Percentiles rank a stretch among this genome's conserved stretches.
Conservation (phyloP, 495 filamentous ascomycete genomes). For the Aspergillus bertholletiae region DNA sequence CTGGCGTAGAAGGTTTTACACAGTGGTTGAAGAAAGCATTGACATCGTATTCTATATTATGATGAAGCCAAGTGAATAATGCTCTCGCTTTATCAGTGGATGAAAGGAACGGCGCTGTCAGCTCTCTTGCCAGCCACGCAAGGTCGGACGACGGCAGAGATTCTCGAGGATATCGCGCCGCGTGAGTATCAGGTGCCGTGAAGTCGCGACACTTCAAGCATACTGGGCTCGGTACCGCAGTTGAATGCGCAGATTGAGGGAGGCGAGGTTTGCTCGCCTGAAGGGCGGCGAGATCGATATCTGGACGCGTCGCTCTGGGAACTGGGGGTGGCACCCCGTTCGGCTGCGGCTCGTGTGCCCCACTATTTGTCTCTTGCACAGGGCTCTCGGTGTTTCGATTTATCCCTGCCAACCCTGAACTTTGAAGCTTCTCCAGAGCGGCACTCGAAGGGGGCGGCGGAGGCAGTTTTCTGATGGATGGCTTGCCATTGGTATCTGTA, state of each 20-base stretch:
- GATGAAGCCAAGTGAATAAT: conserved; percentile 93
- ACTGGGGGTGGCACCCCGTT: conserved; percentile 50
- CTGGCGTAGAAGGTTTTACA: conserved; percentile 63
- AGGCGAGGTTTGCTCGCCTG: conserved; percentile 52
- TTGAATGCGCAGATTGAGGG: conserved; percentile 15
- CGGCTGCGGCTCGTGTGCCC: conserved; percentile 8
- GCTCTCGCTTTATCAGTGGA: conserved; percentile 84
- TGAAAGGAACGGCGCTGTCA: conserved; percentile 77
- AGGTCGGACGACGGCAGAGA: conserved; percentile 63
- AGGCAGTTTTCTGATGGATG: conserved; percentile 31
- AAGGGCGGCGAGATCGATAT: conserved; percentile 54
- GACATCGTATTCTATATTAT: conserved; percentile 86
- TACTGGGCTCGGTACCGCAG: conserved; percentile 22
- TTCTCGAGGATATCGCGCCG: conserved; percentile 69
- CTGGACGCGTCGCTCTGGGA: conserved; percentile 53
- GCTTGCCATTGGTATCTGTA: conserved; percentile 12
- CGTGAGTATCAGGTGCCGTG: conserved; percentile 72
- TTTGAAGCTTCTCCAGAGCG: conserved; percentile 29
- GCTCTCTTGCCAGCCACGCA: conserved; percentile 66
- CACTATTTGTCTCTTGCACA: conserved; percentile 9
- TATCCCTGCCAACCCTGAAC: conserved; percentile 37
- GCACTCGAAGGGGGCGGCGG: conserved; percentile 27
- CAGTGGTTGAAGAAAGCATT: conserved; percentile 68
- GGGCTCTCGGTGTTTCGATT: conserved; percentile 26
- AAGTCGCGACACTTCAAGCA: conserved; percentile 89